phyloP scores from a whole-genome alignment of 768 basidiomycete species.

The Panaeolus papilionaceus region DNA sequence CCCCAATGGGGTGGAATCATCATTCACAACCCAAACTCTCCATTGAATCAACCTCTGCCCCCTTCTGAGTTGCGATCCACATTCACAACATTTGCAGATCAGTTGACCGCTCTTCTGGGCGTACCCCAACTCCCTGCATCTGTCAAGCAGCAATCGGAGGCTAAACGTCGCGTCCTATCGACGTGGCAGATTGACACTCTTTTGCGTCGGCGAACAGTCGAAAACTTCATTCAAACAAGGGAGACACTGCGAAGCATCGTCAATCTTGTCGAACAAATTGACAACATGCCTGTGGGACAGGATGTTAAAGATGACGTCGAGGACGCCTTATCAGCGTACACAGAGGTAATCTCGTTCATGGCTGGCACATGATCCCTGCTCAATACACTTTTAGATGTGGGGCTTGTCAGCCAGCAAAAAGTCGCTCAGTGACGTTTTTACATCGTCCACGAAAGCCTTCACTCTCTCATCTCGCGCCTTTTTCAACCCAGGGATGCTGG shows the following conservation, averaged over 20 bases:
- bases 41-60: conserved; percentile 43
- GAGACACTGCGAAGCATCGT: conserved; percentile 86
- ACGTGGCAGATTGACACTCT: conserved; percentile 87
- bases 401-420: conserved; percentile 33
- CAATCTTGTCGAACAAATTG: conserved; percentile 83
- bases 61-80: conserved; percentile 50
- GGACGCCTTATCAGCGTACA: conserved; percentile 72
- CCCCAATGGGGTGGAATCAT: conserved; percentile 96
- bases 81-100: conserved; percentile 71
- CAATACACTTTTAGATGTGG: conserved; percentile 41
- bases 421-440: conserved; percentile 54
- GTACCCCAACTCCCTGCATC: conserved; percentile 65
- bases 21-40: conserved; percentile 65
- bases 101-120: conserved; percentile 84
- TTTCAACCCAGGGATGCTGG: conserved; percentile 97
- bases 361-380: background rate
- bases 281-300: conserved; percentile 89
- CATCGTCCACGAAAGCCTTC: conserved; percentile 66
- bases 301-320: conserved; percentile 78
- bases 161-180: conserved; percentile 43
- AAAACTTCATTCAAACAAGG: conserved; percentile 70
- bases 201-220: conserved; percentile 67
- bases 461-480: conserved; percentile 84
- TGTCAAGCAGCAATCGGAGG: conserved; percentile 36
- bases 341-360: conserved; percentile 57